Evolutionary conservation across 345 rosid genomes (phyloP), one percentile per base, ranked within the genome.

Genomic region (Eucalyptus sideroxylon): DNA sequence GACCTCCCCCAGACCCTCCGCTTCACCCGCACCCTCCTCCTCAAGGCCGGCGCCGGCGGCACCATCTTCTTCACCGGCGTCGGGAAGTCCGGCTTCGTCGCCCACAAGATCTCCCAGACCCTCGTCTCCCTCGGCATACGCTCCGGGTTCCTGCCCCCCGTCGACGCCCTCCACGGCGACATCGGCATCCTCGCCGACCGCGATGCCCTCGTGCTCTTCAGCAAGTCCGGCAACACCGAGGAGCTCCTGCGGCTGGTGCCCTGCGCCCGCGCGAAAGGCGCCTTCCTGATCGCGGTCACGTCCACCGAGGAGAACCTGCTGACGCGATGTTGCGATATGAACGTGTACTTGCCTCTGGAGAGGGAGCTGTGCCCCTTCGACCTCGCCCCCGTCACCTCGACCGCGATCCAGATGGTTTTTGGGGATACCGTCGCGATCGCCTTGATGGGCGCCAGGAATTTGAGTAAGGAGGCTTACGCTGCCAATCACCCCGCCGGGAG

Each of bases 391-490:
- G 99, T 97, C 30, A 98, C 99, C 10, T 98, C 99, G 24, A 97
- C 97, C 26, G 99, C 98, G 55, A 98, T 98, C 40, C 99, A 98
- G 94, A 98, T 98, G 99, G 96, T 98, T 31, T 98, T 98, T 40
- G 99, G 99, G 87, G 99, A 98, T 91, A 97, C 99, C 24, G 98
- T 98, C 51, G 98, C 99, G 44, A 95, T 97, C 62, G 99, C 99
- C 2, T 94, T 98, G 88, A 96, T 97, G 99, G 97, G 92, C 2
- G 99, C 99, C 7, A 93, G 95, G 93, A 97, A 96, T 93, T 91
- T 98, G 89, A 93, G 93, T 26, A 97, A 91, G 93, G 99, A 97
- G 24, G 96, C 95, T 87, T 98, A 98, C 82, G 99, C 99, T 3
- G 89, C 98, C 24, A 98, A 97, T 93, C 99, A 98, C 90, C 99